Percentiles rank a stretch among this genome's conserved stretches.
Conservation (phyloP, 371 early-diverging fungal species). For the Syncephalastrum racemosum region DNA sequence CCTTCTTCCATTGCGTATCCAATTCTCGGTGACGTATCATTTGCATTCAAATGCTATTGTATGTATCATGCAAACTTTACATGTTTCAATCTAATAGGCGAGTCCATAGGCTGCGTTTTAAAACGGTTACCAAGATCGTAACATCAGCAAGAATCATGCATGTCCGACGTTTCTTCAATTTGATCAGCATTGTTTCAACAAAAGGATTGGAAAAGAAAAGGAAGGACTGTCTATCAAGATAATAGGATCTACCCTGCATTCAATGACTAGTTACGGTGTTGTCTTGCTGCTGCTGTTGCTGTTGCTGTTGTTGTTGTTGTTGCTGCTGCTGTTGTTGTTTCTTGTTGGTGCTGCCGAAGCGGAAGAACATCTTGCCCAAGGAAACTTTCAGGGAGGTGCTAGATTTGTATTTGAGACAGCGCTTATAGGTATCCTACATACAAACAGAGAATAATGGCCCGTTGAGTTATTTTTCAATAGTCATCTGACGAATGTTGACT, state of each 20-base stretch:
- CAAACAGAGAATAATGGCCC: not conserved
- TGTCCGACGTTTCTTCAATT: constrained; percentile 4
- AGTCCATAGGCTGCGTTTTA: too few relatives aligned
- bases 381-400: constrained; percentile 22
- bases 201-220: not conserved
- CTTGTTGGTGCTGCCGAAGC: constrained; percentile 20
- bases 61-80: too few relatives aligned
- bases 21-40: too few relatives aligned
- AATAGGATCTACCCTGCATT: too few relatives aligned
- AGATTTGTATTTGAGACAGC: constrained; percentile 25
- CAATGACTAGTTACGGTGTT: too few relatives aligned
- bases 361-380: constrained; percentile 28
- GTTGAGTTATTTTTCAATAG: not conserved
- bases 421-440: constrained; percentile 37
- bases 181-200: constrained; percentile 20
- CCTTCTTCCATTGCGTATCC: too few relatives aligned
- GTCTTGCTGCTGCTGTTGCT: not conserved
- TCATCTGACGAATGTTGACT: constrained; percentile 8
- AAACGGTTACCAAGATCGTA: not conserved
- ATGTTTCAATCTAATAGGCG: too few relatives aligned
- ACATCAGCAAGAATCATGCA: constrained; percentile 6
- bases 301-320: constrained; percentile 8
- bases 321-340: constrained; percentile 16
- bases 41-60: too few relatives aligned
- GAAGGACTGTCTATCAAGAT: not conserved